Base-by-base conservation (phyloP, 306 rosid genomes). In the Geum urbanum region DNA sequence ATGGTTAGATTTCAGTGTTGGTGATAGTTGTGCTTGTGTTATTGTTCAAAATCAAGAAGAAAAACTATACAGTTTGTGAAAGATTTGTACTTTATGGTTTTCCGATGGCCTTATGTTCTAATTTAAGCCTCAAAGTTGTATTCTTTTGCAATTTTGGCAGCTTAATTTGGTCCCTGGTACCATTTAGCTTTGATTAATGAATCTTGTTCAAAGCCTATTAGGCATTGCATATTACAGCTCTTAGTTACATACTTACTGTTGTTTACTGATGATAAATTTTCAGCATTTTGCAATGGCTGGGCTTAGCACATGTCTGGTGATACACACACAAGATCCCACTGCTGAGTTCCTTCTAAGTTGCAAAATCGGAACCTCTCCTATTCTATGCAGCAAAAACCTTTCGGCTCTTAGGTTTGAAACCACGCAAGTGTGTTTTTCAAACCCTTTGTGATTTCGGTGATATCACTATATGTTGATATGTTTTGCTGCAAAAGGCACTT, bases 231-330 rank as follows among this genome's bases (percentile, higher is more conserved):
- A 32, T 32, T 32, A 32, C 37, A 32, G 37, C 37, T 32, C 37
- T 32, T 32, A 32, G 4, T 32, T 32, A 32, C 37, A 32, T 43
- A 15, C 10, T 32, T 11, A 39, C 67, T 58, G 22, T 70, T 20
- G 44, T 76, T 22, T 32, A 57, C 55, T 68, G 14, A 8, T 57
- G n/a, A 55, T 78, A 70, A 62, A 13, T 49, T 78, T 74, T 69
- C 85, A 92, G 98, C 97, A 92, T 74, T 92, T 84, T 85, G 98
- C 98, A 75, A 73, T 78, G 80, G 78, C 90, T 27, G 98, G 98
- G 63, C 70, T 92, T 24, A 86, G 84, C 49, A 90, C 97, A 60
- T 92, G 98, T 68, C 80, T 92, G 81, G 94, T 88, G 78, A 81
- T 90, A 79, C 96, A 92, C 63, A 70, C 81, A 63, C 98, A 92